Base-by-base conservation (phyloP, 352 stramenopile species). In the Thalassiosira allenii region DNA sequence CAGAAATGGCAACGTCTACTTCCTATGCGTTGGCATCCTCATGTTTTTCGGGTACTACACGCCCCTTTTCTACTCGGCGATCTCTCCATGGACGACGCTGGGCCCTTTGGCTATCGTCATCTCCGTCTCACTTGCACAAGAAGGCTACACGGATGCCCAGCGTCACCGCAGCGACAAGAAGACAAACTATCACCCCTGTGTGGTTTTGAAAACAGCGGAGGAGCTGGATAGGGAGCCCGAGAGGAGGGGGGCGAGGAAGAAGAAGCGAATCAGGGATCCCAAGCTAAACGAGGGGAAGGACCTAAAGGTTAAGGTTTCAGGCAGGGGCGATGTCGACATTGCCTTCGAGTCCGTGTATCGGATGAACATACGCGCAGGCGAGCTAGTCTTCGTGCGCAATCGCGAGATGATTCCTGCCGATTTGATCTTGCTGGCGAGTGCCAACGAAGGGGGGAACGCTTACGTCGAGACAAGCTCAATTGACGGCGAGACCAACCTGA, bases 1-100 rank as follows among this genome's bases (percentile, higher is more conserved):
- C 32, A 92, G 96, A 34, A 94, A 98, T 71, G 96, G 95, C 5
- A 99, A 99, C 75, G 94, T 98, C 67, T 98, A 98, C 87, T 99
- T 99, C 69, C 86, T 98, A 23, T 89, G 97, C 76, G 97, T 99
- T 51, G 97, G 96, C 5, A 74, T 97, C 27, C 91, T 99, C 37
- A 98, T 98, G 89, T 86, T 98, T 6, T 91, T 96, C 27, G 97
- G 96, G 20, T 88, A 95, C 29, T 92, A 94, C 66, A 93, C 89
- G 1, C 34, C 67, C 20, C 58, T 83, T 12, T 96, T 94, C 70
- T 73, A 93, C 37, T 93, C 91, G 8, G 82, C 92, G 4, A 89
- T 96, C 66, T 76, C 57, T 20, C 87, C 90, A 29, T 95, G 79
- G 82, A 95, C 91, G n/a, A 96, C 91, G 6, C 81, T 96, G 2